Conservation (phyloP, 148 eudicot species). For the Rhododendron williamsianum region DNA sequence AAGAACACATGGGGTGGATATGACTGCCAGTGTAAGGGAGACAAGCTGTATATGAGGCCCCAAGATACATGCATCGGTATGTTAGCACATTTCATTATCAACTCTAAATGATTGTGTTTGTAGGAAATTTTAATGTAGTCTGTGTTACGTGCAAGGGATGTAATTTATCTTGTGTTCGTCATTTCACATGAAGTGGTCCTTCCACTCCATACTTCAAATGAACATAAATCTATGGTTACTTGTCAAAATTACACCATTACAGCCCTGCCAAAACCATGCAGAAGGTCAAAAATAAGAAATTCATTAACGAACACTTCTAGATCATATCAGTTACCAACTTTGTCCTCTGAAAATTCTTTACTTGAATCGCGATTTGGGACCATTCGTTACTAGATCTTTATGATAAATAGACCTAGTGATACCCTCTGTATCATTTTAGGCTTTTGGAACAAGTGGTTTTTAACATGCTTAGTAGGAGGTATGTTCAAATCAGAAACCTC, state of each 20-base stretch:
- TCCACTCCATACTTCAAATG: background rate
- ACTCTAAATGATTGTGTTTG: background rate
- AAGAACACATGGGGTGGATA: slow-evolving; percentile 81
- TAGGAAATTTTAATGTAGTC: background rate
- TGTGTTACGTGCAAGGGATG: background rate
- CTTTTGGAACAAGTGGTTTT: no score
- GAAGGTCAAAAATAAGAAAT: no score
- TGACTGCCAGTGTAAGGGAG: slow-evolving; percentile 65
- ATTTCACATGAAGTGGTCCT: background rate
- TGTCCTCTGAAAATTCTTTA: no score
- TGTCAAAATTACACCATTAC: no score
- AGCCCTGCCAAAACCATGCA: background rate
- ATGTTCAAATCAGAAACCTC: no score
- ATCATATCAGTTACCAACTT: background rate
- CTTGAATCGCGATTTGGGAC: no score
- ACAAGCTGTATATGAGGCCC: slow-evolving; percentile 59
- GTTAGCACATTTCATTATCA: background rate
- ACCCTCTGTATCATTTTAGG: no score
- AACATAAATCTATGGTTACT: background rate
- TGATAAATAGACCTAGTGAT: no score
- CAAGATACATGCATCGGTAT: slow-evolving; percentile 88
- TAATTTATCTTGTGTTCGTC: background rate
- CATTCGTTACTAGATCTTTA: no score
- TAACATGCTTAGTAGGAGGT: no score
- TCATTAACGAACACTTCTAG: background rate